Base-by-base conservation (phyloP, 768 basidiomycete genomes). In the Tulasnella calospora region DNA sequence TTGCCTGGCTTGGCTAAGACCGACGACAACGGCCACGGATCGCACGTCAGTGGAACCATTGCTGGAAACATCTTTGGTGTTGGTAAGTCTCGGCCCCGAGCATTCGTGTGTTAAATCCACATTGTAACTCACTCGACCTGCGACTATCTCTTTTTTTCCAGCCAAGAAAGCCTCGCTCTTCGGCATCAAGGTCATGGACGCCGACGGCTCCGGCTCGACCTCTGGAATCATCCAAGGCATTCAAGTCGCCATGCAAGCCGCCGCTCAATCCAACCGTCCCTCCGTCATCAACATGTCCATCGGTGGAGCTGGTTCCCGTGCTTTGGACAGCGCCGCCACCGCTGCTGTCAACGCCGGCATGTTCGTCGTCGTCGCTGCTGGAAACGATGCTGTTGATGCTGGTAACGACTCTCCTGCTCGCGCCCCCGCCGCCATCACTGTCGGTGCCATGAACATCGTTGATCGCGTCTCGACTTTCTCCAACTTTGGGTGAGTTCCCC, bases 401-500 rank as follows among this genome's bases (percentile, higher is more conserved):
- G 46, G 44, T 40, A 74, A 12, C n/a, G 55, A 74, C 21, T 71
- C 61, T 36, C 80, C 80, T 38, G 80, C 80, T 5, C 36, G 73
- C 27, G 77, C 75, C 5, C 35, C 79, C 36, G 67, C 71, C 19
- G 80, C 46, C 12, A 81, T 79, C 36, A 78, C 79, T 17, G 79
- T 81, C 71, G 80, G 80, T 21, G 79, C 79, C 13, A 75, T 73
- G n/a, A 76, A 79, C 61, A 79, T 80, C 77, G 41, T 40, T 30
- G 77, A 81, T 46, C 38, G 40, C 19, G 76, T 79, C 10, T 71
- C 80, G 3, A 44, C 71, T 2, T 81, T 81, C 76, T 79, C 79
- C 47, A 81, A 81, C 73, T 80, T 77, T 73, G 80, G 80, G 78
- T 79, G 44, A 36, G 73, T 76, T n/a, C n/a, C n/a, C n/a, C n/a